Evolutionary conservation across 257 asterid genomes (phyloP), one percentile per base, ranked within the genome.

Genomic region (Eustoma russellianum): DNA sequence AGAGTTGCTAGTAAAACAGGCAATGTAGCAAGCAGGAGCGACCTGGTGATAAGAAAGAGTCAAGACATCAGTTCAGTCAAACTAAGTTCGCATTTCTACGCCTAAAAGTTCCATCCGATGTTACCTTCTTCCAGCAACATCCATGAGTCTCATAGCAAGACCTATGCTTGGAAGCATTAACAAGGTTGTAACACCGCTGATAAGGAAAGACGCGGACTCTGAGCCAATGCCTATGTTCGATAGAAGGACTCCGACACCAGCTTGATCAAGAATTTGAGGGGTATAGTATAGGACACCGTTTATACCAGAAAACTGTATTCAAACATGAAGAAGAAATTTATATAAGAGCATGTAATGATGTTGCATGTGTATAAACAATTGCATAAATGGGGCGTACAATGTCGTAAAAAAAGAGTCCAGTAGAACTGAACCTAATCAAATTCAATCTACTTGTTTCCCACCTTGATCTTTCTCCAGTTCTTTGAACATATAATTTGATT

Each of bases 231-330:
- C 91, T 48, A 84, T 41, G 66, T 75, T 51, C 40, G 94, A 66
- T 41, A 84, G 51, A 46, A 84, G 74, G 51, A 70, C 82, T 53
- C 73, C 79, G 7, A 75, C 94, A 12, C 94, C 91, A 16, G 87
- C 88, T 64, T 79, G 75, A 57, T 82, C 85, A n/a, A 79, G 83
- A 59, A 84, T 84, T 77, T 84, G 91, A 24, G 94, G 94, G 19
- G 88, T 75, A 52, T 84, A 84, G 67, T 74, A 74, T 52, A 79
- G 62, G 57, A 81, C 78, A 34, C 82, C 90, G 53, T 77, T 79
- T 59, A 84, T 84, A 53, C 94, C 94, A 17, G 79, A 65, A 50
- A 84, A 77, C 94, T 84, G 77, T 62, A 55, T 45, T 38, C 13
- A 50, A 48, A 43, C 43, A 46, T 15, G 51, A 50, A 49, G 24